phyloP scores from a whole-genome alignment of 345 rosid species.

The Tarenaya hassleriana region DNA sequence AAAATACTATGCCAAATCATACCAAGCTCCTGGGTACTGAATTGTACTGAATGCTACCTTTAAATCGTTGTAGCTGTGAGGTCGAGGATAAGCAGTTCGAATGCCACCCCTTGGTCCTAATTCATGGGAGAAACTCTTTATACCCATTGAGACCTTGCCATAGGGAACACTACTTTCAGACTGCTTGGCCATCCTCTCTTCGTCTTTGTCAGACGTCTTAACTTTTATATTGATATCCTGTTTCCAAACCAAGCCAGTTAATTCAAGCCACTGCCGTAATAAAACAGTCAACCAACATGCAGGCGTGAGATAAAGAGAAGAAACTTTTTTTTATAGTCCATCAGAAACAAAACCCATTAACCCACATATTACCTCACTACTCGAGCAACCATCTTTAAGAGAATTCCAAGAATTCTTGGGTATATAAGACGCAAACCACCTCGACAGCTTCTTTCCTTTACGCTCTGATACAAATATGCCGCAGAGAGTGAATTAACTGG shows the following conservation, averaged over 20 bases:
- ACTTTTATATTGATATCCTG: constrained; percentile 38
- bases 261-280: constrained; percentile 18
- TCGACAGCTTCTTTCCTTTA: constrained; percentile 51
- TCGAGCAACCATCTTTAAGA: constrained; percentile 28
- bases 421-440: constrained; percentile 56
- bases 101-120: constrained; percentile 66
- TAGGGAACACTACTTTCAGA: constrained; percentile 24
- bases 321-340: constrained; percentile 8
- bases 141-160: constrained; percentile 39
- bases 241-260: constrained; percentile 9
- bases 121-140: constrained; percentile 77
- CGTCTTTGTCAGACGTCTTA: constrained; percentile 29
- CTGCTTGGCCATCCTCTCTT: constrained; percentile 26
- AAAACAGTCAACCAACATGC: constrained; percentile 8
- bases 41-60: constrained; percentile 32
- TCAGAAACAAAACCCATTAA: neutral
- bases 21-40: neutral
- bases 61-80: constrained; percentile 64
- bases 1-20: constrained; percentile 3
- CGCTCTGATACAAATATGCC: constrained; percentile 26
- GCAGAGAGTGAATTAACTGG: constrained; percentile 4
- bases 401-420: constrained; percentile 33
- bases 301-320: constrained; percentile 1
- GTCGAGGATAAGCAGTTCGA: constrained; percentile 42
- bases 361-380: constrained; percentile 37